phyloP scores from a whole-genome alignment of 2,329 filamentous ascomycete genomes.

The Aschersonia sp. region DNA sequence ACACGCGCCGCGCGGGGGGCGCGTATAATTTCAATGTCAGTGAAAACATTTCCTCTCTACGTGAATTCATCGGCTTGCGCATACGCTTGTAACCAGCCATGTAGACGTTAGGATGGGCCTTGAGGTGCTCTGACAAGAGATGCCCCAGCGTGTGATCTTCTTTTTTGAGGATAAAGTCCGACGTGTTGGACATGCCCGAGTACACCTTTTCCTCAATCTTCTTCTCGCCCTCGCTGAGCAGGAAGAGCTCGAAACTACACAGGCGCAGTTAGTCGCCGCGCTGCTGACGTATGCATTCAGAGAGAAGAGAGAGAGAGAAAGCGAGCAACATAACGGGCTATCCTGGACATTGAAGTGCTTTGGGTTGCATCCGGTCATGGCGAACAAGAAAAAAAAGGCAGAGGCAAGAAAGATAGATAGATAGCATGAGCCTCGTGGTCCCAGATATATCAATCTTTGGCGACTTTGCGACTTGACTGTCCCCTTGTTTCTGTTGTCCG shows the following conservation, averaged over 20 bases:
- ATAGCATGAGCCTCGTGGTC: too few relatives aligned
- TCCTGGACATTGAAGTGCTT: conserved; percentile 24
- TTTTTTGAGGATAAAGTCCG: conserved; percentile 89
- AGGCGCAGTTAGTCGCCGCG: conserved; percentile 6
- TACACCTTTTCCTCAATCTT: conserved; percentile 83
- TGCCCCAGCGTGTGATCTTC: conserved; percentile 96
- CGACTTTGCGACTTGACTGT: too few relatives aligned
- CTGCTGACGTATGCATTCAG: too few relatives aligned
- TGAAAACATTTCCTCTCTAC: conserved; percentile 3
- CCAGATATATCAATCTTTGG: too few relatives aligned
- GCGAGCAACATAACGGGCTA: conserved; percentile 15
- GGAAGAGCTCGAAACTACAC: conserved; percentile 79
- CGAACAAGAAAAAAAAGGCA: conserved; percentile 1
- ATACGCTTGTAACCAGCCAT: conserved; percentile 86
- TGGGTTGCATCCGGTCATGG: conserved; percentile 21
- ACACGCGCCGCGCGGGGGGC: too few relatives aligned
- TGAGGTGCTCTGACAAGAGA: conserved; percentile 70
- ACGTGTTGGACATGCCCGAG: conserved; percentile 86
- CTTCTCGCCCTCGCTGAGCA: conserved; percentile 77
- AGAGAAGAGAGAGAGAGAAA: neutral
- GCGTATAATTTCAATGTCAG: neutral
- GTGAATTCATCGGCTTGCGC: conserved; percentile 9
- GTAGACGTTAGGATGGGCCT: conserved; percentile 68
- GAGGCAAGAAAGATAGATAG: neutral
- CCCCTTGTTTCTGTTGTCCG: too few relatives aligned